Conservation (phyloP, 345 rosid genomes). For the Eucalyptus pumila region DNA sequence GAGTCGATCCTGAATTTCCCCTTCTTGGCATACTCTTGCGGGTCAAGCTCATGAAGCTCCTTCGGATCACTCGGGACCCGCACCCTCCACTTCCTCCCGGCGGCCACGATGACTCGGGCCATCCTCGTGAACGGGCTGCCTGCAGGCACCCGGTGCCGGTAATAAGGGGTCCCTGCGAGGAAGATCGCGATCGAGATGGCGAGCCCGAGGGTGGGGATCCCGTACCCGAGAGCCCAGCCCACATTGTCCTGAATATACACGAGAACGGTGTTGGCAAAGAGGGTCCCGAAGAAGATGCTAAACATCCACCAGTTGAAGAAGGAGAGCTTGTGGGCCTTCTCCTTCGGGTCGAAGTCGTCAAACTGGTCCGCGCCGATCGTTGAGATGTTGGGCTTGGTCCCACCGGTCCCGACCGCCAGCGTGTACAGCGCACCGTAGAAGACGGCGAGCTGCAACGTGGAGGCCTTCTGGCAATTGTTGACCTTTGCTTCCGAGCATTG, state of each 20-base stretch:
- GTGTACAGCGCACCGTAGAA: slow-evolving; percentile 75
- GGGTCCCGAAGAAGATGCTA: slow-evolving; percentile 77
- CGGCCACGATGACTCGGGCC: slow-evolving; percentile 67
- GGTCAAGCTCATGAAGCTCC: slow-evolving; percentile 44
- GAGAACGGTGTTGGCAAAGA: slow-evolving; percentile 72
- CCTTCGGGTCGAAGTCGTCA: slow-evolving; percentile 67
- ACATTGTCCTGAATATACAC: slow-evolving; percentile 89
- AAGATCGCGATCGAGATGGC: slow-evolving; percentile 42
- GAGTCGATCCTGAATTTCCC: slow-evolving; percentile 51
- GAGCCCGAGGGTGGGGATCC: slow-evolving; percentile 67
- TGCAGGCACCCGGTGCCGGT: slow-evolving; percentile 55
- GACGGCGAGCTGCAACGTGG: slow-evolving; percentile 41
- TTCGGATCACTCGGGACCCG: slow-evolving; percentile 28
- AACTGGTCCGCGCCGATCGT: slow-evolving; percentile 93
- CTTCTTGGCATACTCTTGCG: slow-evolving; percentile 27
- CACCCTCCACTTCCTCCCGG: slow-evolving; percentile 41
- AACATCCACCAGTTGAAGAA: slow-evolving; percentile 99
- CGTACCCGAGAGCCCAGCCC: slow-evolving; percentile 79
- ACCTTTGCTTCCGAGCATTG: slow-evolving; percentile 12
- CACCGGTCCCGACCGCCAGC: slow-evolving; percentile 71
- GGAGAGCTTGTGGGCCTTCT: slow-evolving; percentile 66
- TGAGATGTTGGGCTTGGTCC: slow-evolving; percentile 91
- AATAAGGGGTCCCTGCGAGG: slow-evolving; percentile 56
- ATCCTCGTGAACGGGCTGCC: slow-evolving; percentile 76
- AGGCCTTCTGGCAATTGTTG: slow-evolving; percentile 42